These are phyloP conservation scores for Microsporum ferrugineum DNA, from an alignment of 2,329 filamentous ascomycete species.

Conservation along the genomic window DNA sequence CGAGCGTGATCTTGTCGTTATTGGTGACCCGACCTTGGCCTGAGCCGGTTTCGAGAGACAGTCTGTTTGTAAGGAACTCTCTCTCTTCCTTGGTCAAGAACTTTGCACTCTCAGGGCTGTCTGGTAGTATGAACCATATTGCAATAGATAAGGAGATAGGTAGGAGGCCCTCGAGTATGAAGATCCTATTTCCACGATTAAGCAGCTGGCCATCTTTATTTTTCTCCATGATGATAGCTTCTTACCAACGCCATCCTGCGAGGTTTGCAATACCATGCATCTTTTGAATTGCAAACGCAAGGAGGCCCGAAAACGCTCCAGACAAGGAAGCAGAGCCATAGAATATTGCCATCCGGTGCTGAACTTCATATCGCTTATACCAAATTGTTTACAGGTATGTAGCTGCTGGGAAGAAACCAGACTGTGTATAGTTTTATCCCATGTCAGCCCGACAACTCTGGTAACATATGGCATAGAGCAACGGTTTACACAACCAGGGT, in stretches of 20 bases:
- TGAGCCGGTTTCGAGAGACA: slow-evolving; percentile 18
- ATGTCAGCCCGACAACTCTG: neutral
- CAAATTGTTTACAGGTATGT: slow-evolving; percentile 17
- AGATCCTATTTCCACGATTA: slow-evolving; percentile 23
- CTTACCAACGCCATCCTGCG: slow-evolving; percentile 36
- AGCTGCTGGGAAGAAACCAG: slow-evolving; percentile 42
- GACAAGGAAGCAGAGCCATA: slow-evolving; percentile 21
- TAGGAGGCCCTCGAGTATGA: slow-evolving; percentile 39
- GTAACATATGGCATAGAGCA: neutral
- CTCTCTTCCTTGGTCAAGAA: slow-evolving; percentile 44
- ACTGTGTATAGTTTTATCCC: slow-evolving; percentile 3
- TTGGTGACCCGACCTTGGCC: slow-evolving; percentile 16
- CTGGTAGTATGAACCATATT: slow-evolving; percentile 52
- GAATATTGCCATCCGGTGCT: slow-evolving; percentile 22
- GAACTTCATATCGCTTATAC: slow-evolving; percentile 23
- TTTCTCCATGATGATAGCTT: neutral
- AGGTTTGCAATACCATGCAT: slow-evolving; percentile 35
- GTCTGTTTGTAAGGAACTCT: slow-evolving; percentile 22
- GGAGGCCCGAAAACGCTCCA: slow-evolving; percentile 39
- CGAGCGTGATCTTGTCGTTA: slow-evolving; percentile 29
- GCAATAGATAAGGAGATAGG: slow-evolving; percentile 41
- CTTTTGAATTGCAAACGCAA: slow-evolving; percentile 39
- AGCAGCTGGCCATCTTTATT: neutral
- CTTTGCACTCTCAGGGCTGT: slow-evolving; percentile 50
- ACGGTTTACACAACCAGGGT: neutral